These are phyloP conservation scores for Phytophthora palmivora DNA, from an alignment of 352 stramenopile species.

Conservation along the genomic window DNA sequence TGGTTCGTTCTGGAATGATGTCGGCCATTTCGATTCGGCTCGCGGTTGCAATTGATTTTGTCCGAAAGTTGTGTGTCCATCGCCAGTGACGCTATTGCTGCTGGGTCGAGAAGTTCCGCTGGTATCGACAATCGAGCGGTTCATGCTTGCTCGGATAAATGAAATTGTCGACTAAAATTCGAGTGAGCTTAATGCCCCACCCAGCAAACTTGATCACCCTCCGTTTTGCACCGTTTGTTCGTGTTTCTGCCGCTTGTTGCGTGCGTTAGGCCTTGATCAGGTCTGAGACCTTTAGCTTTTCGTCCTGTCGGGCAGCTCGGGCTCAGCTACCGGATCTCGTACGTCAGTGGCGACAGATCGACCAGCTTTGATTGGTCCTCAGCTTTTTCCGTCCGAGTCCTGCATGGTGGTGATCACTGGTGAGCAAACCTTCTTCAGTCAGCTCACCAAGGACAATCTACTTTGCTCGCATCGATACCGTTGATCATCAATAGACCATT, in stretches of 20 bases:
- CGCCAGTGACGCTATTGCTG: neutral
- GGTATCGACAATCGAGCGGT: constrained; percentile 1
- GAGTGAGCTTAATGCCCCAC: constrained; percentile 18
- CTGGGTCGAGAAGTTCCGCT: constrained; percentile 9
- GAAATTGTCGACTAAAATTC: constrained; percentile 29
- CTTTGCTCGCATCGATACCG: constrained; percentile 26
- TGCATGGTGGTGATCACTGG: constrained; percentile 1
- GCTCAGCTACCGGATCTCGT: constrained; percentile 20
- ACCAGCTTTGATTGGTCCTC: constrained; percentile 37
- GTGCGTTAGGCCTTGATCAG: constrained; percentile 22
- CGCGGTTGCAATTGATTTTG: constrained; percentile 4
- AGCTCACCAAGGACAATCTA: constrained; percentile 11
- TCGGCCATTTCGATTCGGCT: constrained; percentile 3
- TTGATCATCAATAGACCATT: neutral
- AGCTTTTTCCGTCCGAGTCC: constrained; percentile 3
- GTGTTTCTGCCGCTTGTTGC: constrained; percentile 35
- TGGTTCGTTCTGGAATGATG: constrained; percentile 26
- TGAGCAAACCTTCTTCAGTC: neutral
- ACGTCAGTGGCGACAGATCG: constrained; percentile 34
- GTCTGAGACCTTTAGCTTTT: constrained; percentile 28
- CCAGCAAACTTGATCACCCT: constrained; percentile 21
- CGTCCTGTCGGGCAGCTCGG: constrained; percentile 22
- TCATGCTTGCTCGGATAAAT: constrained; percentile 28
- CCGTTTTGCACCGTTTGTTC: constrained; percentile 15
- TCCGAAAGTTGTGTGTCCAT: neutral